Base-by-base conservation (phyloP, 2,329 filamentous ascomycete species). In the Plectosphaerella cucumerina region DNA sequence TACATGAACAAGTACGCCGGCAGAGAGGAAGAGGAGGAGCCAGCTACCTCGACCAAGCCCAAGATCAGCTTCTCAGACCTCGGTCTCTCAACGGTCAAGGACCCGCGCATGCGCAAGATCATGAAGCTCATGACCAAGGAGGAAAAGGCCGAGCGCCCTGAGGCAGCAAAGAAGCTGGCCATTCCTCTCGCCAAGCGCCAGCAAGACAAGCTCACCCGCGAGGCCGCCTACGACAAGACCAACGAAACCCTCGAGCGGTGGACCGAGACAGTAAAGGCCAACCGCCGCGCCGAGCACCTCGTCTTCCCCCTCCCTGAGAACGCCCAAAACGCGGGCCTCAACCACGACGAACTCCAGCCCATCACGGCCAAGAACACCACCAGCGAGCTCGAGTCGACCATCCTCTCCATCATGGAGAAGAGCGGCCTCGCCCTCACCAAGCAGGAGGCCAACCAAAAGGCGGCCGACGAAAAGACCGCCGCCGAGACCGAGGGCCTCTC, bases 201-300 rank as follows among this genome's bases (percentile, higher is more conserved):
- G 60, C 93, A 97, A 67, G 91, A 92, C 64, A 84, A 85, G 47
- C 71, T 97, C 15, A 87, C 96, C 62, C 89, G 94, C 48, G 76
- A 77, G 48, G 90, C 85, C 21, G 94, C 94, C 3, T 95, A 92
- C 60, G 84, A 91, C 34, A 92, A 96, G 74, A 92, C 90, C 47
- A 96, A 95, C 62, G 87, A 97, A 68, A 93, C 91, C 0, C 76
- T 99, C 22, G 85, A 89, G 56, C 84, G 90, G 60, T 99, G 94
- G 94, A 87, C 87, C 31, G 93, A 97, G 54, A 97, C 94, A 0
- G 91, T 99, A 62, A 96, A 97, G 71, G 84, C 90, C 31, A 97
- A 97, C 68, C 87, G 94, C 53, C 82, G 90, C 59, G 92, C 93
- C 1, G 94, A 97, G 56, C 90, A 96, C 66, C 75, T 99, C 12